phyloP scores from a whole-genome alignment of 345 rosid genomes.

The Acer yangbiense region DNA sequence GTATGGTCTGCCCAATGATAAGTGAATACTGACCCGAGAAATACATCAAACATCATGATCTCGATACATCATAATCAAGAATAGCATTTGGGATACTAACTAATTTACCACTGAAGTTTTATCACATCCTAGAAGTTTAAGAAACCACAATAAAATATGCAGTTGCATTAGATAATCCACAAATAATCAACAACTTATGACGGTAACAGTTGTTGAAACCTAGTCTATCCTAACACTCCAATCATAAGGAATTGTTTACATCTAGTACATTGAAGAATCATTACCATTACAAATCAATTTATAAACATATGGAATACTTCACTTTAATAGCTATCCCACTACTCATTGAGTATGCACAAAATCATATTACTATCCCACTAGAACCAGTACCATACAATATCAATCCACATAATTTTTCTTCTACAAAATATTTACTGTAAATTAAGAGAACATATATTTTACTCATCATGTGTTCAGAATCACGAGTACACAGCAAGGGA shows the following conservation, averaged over 20 bases:
- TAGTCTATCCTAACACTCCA: neutral
- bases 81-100: neutral
- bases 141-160: neutral
- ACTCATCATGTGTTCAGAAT: neutral
- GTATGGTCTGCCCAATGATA: neutral
- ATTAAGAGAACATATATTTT: neutral
- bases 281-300: neutral
- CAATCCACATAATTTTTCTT: neutral
- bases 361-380: neutral
- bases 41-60: neutral
- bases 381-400: neutral
- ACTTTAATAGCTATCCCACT: neutral
- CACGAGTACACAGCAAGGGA: neutral
- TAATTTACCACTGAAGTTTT: neutral
- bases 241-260: neutral
- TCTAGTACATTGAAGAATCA: neutral
- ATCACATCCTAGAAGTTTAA: neutral
- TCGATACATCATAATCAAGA: neutral
- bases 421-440: neutral
- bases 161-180: neutral
- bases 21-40: neutral
- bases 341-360: neutral
- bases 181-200: neutral
- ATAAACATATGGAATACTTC: neutral
- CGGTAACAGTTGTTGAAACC: neutral